A percentile compares a stretch with the other conserved stretches of the same genome.
These are phyloP conservation scores for Malus sylvestris DNA, from an alignment of 306 rosid species.

Conservation along the genomic window DNA sequence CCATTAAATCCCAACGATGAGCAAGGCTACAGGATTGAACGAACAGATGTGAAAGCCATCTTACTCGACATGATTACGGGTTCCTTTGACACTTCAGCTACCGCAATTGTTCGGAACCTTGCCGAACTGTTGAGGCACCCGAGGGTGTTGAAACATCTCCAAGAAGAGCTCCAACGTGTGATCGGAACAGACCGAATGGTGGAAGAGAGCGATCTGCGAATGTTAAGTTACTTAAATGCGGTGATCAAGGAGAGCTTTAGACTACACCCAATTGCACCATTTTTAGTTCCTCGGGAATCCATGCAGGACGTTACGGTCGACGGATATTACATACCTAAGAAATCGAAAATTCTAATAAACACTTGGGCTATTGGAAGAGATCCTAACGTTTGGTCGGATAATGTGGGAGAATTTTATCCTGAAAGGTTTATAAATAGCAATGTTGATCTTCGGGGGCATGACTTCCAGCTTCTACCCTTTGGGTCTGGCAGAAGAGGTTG, in stretches of 20 bases:
- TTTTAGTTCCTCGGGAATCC: constrained; percentile 7
- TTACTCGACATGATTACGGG: constrained; percentile 19
- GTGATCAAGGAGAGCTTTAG: constrained; percentile 37
- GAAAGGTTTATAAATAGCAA: constrained; percentile 26
- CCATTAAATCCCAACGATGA: background rate
- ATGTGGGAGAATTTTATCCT: background rate
- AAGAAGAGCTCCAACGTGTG: constrained; percentile 25
- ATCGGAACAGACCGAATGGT: constrained; percentile 24
- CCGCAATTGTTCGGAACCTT: constrained; percentile 24
- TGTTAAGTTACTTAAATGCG: constrained; percentile 23
- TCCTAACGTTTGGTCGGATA: background rate
- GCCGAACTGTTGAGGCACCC: constrained; percentile 36
- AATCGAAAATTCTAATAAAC: constrained; percentile 11
- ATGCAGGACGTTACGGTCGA: constrained; percentile 4
- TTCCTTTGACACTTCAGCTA: constrained; percentile 9
- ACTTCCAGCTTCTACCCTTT: constrained; percentile 39
- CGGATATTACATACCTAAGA: constrained; percentile 13
- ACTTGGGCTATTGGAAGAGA: constrained; percentile 32
- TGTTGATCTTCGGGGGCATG: constrained; percentile 19
- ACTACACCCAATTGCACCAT: constrained; percentile 27
- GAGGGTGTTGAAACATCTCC: constrained; percentile 14
- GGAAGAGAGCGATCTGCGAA: constrained; percentile 27
- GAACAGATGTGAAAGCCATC: constrained; percentile 32
- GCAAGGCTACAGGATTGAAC: background rate
- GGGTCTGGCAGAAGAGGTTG: constrained; percentile 22